These are phyloP conservation scores for Rubia balearica DNA, from an alignment of 305 asterid genomes.

Conservation along the genomic window DNA sequence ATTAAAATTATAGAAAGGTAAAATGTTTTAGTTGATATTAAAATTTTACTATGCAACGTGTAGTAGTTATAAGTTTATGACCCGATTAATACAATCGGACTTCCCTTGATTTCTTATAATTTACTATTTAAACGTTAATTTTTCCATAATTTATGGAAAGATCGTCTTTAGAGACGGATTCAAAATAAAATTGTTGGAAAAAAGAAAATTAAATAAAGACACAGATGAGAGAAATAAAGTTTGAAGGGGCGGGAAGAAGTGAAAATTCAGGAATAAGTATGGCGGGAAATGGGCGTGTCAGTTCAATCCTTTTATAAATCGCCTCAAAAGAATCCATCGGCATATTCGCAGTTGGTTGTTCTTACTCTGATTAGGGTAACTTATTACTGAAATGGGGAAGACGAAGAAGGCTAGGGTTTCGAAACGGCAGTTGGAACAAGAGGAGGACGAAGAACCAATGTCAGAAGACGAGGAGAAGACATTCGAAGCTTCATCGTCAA, in stretches of 20 bases:
- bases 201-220: no score
- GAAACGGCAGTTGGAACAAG: constrained; percentile 29
- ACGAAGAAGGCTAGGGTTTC: constrained; percentile 50
- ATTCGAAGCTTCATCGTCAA: constrained; percentile 34
- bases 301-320: neutral
- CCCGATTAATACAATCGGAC: no score
- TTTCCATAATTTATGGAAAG: no score
- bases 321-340: neutral
- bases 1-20: no score
- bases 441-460: constrained; percentile 38
- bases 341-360: neutral
- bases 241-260: constrained; percentile 9
- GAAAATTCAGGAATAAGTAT: constrained; percentile 7
- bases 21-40: no score
- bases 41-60: no score
- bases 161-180: no score
- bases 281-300: constrained; percentile 10
- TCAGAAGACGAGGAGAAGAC: constrained; percentile 27
- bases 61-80: no score
- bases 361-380: neutral
- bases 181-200: no score
- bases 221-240: no score
- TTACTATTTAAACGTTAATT: no score
- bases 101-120: no score
- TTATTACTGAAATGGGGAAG: constrained; percentile 45